Conservation (phyloP, 257 asterid species). For the Apocynum venetum region DNA sequence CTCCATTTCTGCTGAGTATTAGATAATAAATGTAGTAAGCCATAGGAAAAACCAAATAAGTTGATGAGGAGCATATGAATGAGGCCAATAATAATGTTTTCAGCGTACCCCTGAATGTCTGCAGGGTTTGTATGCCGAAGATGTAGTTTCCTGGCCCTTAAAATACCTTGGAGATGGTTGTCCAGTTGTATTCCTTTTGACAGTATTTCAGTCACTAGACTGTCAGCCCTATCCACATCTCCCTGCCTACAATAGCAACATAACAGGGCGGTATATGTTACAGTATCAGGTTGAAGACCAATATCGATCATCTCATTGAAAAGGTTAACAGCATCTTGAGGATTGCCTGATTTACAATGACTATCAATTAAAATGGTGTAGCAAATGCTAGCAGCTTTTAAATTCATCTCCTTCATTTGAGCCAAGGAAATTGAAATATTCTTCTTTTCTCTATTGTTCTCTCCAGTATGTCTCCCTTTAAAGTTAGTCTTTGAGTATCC, state of each 20-base stretch:
- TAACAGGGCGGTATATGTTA: conserved; percentile 61
- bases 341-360: conserved; percentile 58
- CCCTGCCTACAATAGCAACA: conserved; percentile 65
- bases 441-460: conserved; percentile 21
- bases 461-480: conserved; percentile 23
- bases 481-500: conserved; percentile 42
- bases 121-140: conserved; percentile 10
- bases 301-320: conserved; percentile 59
- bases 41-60: background rate
- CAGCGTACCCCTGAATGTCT: conserved; percentile 9
- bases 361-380: conserved; percentile 72
- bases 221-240: conserved; percentile 41
- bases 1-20: background rate
- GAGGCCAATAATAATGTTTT: background rate
- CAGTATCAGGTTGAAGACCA: conserved; percentile 62
- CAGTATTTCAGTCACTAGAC: conserved; percentile 49
- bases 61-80: background rate
- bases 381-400: conserved; percentile 55
- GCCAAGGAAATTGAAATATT: conserved; percentile 26
- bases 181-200: conserved; percentile 54
- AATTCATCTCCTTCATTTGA: conserved; percentile 49
- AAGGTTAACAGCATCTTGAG: conserved; percentile 54
- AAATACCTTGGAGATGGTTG: conserved; percentile 17
- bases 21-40: background rate
- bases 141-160: conserved; percentile 28